Base-by-base conservation (phyloP, 331 rosid species). In the Rosa hybrid region DNA sequence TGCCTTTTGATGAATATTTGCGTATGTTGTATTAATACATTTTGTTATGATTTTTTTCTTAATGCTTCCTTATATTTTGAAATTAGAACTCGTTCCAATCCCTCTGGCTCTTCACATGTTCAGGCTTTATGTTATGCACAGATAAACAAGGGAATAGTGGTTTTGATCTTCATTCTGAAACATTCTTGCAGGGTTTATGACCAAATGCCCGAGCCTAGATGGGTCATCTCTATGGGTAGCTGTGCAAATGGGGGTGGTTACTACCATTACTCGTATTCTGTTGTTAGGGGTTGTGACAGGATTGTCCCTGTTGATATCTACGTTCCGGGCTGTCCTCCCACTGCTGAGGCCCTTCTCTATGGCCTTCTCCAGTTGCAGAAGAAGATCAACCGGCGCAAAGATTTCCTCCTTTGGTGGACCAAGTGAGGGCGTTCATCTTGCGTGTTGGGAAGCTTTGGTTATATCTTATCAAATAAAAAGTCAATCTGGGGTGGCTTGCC, bases 181-280 rank as follows among this genome's bases (percentile, higher is more conserved):
- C 30, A 41, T 7, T 73, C 17, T 57, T 84, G 81, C 94, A 94
- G 97, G 93, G 98, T 94, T 77, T 94, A 94, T 85, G 99, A 96
- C 82, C 98, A 96, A 86, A 96, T 96, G 99, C 99, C 99, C 1
- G 99, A 96, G 75, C 99, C 99, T 8, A 84, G 97, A 83, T 96
- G 99, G 99, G 97, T 96, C 17, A 83, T 96, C 87, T 96, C 99
- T 12, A 96, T 96, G 99, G 99, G 99, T 85, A 96, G 99, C 84
- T 96, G 99, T 73, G 99, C 99, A 78, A 96, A 96, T 63, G 99
- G 99, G 10, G 99, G 99, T 76, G 99, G 99, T 79, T 96, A 96
- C 89, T 96, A 96, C 80, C 99, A 96, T 85, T 96, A 96, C 86
- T 96, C 99, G 0, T 93, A 93, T 87, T 88, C 99, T 0, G 98